phyloP scores from a whole-genome alignment of 768 basidiomycete genomes.

The Scleroderma citrinum region DNA sequence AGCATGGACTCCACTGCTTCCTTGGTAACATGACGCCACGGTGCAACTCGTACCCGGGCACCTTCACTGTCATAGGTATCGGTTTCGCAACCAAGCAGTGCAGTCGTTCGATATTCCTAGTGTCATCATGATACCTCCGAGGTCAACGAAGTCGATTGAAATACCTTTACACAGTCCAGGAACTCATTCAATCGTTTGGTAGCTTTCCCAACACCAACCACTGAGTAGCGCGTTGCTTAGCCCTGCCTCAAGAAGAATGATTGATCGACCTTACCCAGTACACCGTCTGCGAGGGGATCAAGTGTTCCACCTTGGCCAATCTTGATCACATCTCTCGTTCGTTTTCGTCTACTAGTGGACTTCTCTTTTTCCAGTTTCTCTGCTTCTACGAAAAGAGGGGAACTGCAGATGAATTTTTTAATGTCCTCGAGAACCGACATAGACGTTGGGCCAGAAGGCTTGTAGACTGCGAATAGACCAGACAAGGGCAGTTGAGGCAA shows the following conservation, averaged over 20 bases:
- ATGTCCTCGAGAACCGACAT: slow-evolving; percentile 87
- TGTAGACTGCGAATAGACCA: slow-evolving; percentile 80
- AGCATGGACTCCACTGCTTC: slow-evolving; percentile 68
- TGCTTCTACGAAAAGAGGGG: slow-evolving; percentile 68
- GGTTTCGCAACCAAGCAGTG: slow-evolving; percentile 89
- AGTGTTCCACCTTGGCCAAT: slow-evolving; percentile 93
- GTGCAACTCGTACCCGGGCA: slow-evolving; percentile 64
- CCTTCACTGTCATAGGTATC: slow-evolving; percentile 94
- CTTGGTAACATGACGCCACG: slow-evolving; percentile 79
- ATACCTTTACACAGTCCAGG: slow-evolving; percentile 85
- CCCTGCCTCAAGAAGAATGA: too few relatives aligned
- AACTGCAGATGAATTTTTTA: slow-evolving; percentile 71
- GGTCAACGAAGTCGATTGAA: not conserved
- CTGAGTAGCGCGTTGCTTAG: slow-evolving; percentile 32
- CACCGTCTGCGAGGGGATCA: slow-evolving; percentile 94
- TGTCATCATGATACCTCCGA: slow-evolving; percentile 13
- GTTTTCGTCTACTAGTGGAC: slow-evolving; percentile 32
- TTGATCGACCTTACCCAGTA: slow-evolving; percentile 58
- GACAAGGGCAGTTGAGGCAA: slow-evolving; percentile 57
- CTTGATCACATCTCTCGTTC: slow-evolving; percentile 50
- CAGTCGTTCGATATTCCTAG: slow-evolving; percentile 89
- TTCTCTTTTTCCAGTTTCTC: slow-evolving; percentile 49
- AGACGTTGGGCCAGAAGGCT: slow-evolving; percentile 90
- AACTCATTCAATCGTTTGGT: slow-evolving; percentile 84
- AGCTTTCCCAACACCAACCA: slow-evolving; percentile 83